Evolutionary conservation across 257 asterid genomes (phyloP).

Genomic region (Solanum neorickii): DNA sequence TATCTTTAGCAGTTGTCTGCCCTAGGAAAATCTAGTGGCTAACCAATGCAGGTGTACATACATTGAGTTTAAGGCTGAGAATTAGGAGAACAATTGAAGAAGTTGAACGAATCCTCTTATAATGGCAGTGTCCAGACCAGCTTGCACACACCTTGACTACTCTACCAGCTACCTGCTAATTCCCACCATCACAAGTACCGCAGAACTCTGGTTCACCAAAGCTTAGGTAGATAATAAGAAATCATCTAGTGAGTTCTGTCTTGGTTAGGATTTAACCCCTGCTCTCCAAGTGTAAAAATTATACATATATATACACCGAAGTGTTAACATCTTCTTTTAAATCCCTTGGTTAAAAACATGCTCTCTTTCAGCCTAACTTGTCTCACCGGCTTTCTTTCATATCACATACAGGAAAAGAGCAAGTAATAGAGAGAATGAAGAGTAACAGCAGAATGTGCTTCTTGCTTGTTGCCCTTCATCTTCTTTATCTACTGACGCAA

Average conservation of each 20-base stretch:
- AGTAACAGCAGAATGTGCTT: background rate
- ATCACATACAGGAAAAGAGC: background rate
- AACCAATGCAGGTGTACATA: background rate
- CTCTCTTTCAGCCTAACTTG: background rate
- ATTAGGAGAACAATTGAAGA: background rate
- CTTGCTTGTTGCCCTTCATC: background rate
- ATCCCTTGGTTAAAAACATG: background rate
- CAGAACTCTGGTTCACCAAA: background rate
- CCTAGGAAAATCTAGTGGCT: background rate
- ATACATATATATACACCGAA: background rate
- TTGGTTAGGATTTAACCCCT: background rate
- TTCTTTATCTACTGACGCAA: background rate
- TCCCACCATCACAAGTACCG: background rate
- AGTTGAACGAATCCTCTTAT: background rate
- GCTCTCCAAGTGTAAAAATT: background rate
- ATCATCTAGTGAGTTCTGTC: background rate
- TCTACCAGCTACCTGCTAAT: background rate
- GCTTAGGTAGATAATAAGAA: background rate
- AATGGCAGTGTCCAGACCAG: background rate
- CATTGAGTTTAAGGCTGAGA: background rate
- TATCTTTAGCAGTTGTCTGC: background rate
- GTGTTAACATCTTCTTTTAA: background rate
- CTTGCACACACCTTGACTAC: background rate
- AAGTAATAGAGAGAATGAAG: background rate
- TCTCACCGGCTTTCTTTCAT: background rate